A percentile compares a stretch with the other conserved stretches of the same genome.
Conservation (phyloP, 1,139 yeast species). For the Maudiozyma humilis region DNA sequence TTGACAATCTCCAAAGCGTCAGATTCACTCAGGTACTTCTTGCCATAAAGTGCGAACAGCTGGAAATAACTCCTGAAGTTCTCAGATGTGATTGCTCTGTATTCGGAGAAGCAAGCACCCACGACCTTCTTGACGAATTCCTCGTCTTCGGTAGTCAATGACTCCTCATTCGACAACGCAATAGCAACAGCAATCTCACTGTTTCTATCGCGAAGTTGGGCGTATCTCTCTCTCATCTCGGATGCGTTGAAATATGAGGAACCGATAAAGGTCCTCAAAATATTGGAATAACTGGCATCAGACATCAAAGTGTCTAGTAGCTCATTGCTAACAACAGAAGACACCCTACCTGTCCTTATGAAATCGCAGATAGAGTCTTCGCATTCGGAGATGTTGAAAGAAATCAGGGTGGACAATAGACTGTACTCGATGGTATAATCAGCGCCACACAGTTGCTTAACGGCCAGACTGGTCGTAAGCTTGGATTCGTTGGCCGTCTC, state of each 20-base stretch:
- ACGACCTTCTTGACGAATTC: conserved; percentile 1
- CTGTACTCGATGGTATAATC: background rate
- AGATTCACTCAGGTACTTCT: conserved; percentile 2
- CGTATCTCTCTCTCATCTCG: conserved; percentile 5
- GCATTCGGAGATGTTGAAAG: background rate
- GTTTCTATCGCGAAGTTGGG: background rate
- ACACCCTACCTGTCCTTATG: conserved; percentile 4
- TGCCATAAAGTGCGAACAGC: conserved; percentile 5
- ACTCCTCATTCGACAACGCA: background rate
- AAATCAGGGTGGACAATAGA: background rate
- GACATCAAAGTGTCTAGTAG: conserved; percentile 3
- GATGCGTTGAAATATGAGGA: conserved; percentile 6
- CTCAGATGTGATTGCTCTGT: conserved; percentile 3
- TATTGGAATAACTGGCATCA: background rate
- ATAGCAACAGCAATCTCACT: conserved; percentile 4
- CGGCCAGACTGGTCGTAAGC: background rate
- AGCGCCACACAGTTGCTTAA: conserved; percentile 1
- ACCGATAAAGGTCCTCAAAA: conserved; percentile 8
- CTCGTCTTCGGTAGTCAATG: background rate
- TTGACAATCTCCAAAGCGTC: conserved; percentile 17
- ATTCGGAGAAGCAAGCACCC: background rate
- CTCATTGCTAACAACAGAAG: background rate
- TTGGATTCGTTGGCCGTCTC: background rate
- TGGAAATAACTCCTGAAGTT: conserved; percentile 9
- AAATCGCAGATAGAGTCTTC: background rate